A percentile compares a stretch with the other conserved stretches of the same genome.
Conservation (phyloP, 495 filamentous ascomycete genomes). For the Neurospora africana region DNA sequence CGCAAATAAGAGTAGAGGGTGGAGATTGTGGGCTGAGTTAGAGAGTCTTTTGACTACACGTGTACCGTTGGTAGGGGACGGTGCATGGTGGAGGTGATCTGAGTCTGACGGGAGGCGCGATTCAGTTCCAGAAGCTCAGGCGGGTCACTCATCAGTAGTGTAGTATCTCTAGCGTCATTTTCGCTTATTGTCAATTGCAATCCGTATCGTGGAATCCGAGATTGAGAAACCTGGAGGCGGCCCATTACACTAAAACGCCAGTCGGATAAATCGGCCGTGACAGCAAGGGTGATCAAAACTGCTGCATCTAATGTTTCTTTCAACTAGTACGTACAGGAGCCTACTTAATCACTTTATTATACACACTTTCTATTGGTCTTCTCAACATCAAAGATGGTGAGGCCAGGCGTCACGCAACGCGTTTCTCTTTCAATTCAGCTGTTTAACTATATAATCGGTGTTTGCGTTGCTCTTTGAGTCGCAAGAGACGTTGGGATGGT, state of each 20-base stretch:
- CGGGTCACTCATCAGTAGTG: background rate
- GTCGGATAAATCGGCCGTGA: background rate
- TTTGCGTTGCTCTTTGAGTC: background rate
- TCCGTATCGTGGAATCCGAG: background rate
- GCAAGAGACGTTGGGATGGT: background rate
- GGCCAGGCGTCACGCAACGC: too few species aligned
- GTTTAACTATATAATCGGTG: too few species aligned
- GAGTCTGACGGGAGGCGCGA: background rate
- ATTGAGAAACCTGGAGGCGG: background rate
- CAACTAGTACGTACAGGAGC: background rate
- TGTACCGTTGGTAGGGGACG: background rate
- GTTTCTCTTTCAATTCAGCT: too few species aligned
- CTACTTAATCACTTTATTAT: background rate
- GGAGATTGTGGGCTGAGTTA: background rate
- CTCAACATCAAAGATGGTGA: background rate
- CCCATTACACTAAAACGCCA: background rate
- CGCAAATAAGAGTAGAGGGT: background rate
- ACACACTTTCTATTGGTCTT: background rate
- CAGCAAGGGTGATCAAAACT: background rate
- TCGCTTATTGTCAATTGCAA: background rate
- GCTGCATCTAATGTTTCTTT: background rate
- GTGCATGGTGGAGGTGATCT: background rate
- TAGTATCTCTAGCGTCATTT: background rate
- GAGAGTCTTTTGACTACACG: background rate
- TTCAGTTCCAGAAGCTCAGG: background rate